phyloP scores from a whole-genome alignment of 2,329 filamentous ascomycete genomes.

The Hypocrella siamensis region DNA sequence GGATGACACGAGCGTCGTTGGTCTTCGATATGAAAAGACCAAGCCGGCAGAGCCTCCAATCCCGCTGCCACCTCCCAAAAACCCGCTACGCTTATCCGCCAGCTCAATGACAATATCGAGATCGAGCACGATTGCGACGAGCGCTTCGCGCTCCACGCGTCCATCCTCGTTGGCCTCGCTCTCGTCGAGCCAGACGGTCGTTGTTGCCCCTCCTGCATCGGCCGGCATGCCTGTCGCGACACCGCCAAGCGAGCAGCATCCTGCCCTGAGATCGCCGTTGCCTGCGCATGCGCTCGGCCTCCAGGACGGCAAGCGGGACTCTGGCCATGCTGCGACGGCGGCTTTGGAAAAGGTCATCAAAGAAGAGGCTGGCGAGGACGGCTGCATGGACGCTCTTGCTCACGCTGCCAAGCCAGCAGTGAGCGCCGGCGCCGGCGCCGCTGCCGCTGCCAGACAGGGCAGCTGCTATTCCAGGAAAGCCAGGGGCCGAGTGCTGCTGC shows the following conservation, averaged over 20 bases:
- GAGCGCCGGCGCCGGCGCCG: too few relatives aligned
- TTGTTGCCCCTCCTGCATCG: constrained; percentile 12
- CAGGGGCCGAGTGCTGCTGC: too few relatives aligned
- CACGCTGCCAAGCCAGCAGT: too few relatives aligned
- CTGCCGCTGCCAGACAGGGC: too few relatives aligned
- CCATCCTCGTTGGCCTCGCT: constrained; percentile 5
- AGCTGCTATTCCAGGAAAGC: too few relatives aligned
- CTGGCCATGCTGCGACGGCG: constrained; percentile 30
- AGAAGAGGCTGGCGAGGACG: constrained; percentile 25
- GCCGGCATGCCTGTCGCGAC: constrained; percentile 16
- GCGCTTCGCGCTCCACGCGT: constrained; percentile 1
- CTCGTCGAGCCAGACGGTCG: constrained; percentile 12
- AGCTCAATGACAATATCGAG: constrained; percentile 5
- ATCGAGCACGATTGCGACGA: constrained; percentile 9
- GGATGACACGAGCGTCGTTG: constrained; percentile 34
- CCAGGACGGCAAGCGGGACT: constrained; percentile 38
- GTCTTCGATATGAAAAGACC: constrained; percentile 46
- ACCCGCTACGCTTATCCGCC: constrained; percentile 8
- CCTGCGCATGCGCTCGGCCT: constrained; percentile 10
- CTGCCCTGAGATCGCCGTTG: constrained; percentile 25
- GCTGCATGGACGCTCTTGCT: constrained; percentile 10
- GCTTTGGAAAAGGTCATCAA: constrained; percentile 16
- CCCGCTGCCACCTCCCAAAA: constrained; percentile 27
- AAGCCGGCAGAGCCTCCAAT: constrained; percentile 41
- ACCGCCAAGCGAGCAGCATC: constrained; percentile 35